Percentiles rank a stretch among this genome's conserved stretches.
phyloP scores from a whole-genome alignment of 768 basidiomycete species.

The Pleurotus eryngii region DNA sequence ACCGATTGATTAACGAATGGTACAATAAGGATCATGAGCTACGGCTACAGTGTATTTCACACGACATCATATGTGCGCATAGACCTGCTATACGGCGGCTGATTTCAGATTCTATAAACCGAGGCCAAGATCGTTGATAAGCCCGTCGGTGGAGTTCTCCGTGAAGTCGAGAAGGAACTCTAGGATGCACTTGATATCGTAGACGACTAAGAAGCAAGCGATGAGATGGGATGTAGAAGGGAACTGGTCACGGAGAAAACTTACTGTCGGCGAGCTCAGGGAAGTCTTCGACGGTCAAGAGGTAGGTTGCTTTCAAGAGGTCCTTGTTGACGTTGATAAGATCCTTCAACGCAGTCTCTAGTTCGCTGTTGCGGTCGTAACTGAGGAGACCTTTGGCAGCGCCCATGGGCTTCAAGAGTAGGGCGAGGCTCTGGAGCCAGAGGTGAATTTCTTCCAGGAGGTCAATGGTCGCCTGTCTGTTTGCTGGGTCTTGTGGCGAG shows the following conservation, averaged over 20 bases:
- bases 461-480: too few relatives aligned
- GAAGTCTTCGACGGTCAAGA: slow-evolving; percentile 29
- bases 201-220: slow-evolving; percentile 39
- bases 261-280: slow-evolving; percentile 34
- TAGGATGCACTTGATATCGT: slow-evolving; percentile 58
- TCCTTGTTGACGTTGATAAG: slow-evolving; percentile 48
- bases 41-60: slow-evolving; percentile 3
- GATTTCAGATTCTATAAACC: neutral
- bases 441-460: too few relatives aligned
- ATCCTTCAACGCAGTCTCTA: slow-evolving; percentile 50
- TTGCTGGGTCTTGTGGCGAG: too few relatives aligned
- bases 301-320: slow-evolving; percentile 27
- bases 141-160: slow-evolving; percentile 47
- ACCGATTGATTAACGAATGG: too few relatives aligned
- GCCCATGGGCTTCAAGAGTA: slow-evolving; percentile 29
- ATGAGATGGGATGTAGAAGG: neutral
- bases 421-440: neutral
- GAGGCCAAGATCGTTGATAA: slow-evolving; percentile 39
- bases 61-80: slow-evolving; percentile 14
- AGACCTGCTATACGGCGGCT: slow-evolving; percentile 24
- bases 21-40: neutral
- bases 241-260: neutral
- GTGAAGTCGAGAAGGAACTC: slow-evolving; percentile 45
- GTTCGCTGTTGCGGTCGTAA: slow-evolving; percentile 39
- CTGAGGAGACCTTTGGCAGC: slow-evolving; percentile 49